These are phyloP conservation scores for Monosporozyma unispora DNA, from an alignment of 805 yeast species.

Conservation along the genomic window DNA sequence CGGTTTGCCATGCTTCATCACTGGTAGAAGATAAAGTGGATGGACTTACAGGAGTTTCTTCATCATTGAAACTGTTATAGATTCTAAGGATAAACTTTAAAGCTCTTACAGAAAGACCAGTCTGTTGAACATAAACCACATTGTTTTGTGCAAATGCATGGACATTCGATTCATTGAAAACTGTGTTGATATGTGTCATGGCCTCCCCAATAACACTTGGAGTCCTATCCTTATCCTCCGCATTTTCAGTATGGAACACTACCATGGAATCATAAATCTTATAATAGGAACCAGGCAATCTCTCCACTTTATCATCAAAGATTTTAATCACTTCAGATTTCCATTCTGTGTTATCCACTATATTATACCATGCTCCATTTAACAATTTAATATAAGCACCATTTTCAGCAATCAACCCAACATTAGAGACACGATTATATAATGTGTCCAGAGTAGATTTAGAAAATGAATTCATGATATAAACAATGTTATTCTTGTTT, in stretches of 20 bases:
- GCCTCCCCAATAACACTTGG: conserved; percentile 69
- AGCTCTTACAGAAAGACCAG: conserved; percentile 48
- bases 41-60: conserved; percentile 1
- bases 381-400: conserved; percentile 69
- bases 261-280: conserved; percentile 70
- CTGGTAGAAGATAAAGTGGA: not conserved
- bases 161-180: conserved; percentile 51
- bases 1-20: not conserved
- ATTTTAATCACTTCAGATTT: conserved; percentile 29
- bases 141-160: conserved; percentile 66
- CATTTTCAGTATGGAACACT: conserved; percentile 63
- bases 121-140: conserved; percentile 62
- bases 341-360: conserved; percentile 42
- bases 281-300: conserved; percentile 70
- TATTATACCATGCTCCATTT: conserved; percentile 47
- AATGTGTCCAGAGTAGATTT: conserved; percentile 55
- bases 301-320: conserved; percentile 42
- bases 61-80: conserved; percentile 22
- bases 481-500: conserved; percentile 46
- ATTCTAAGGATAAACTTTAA: conserved; percentile 42
- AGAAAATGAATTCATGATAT: conserved; percentile 58
- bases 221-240: conserved; percentile 55
- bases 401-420: conserved; percentile 85
- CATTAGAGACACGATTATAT: conserved; percentile 54
- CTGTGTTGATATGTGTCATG: conserved; percentile 73